These are phyloP conservation scores for Eucalyptus fibrosa DNA, from an alignment of 345 rosid genomes.

Conservation along the genomic window DNA sequence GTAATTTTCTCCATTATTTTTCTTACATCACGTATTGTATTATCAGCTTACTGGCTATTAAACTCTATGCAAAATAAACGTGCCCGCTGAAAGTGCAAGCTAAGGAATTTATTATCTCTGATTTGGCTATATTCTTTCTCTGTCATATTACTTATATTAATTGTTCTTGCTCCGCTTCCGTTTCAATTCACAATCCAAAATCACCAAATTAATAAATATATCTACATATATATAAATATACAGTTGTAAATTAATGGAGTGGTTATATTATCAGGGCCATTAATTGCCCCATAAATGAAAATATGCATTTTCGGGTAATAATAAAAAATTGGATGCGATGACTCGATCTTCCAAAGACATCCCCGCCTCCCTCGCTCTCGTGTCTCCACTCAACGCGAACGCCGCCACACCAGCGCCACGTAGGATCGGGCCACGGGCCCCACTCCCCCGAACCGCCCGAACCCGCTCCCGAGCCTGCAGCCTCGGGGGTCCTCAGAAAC, in stretches of 20 bases:
- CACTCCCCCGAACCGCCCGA: not conserved
- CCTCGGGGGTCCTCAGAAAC: conserved; percentile 45
- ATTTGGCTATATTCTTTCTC: not conserved
- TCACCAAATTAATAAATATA: not conserved
- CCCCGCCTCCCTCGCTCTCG: not conserved
- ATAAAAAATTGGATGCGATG: not conserved
- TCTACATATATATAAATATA: no score
- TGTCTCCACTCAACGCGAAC: not conserved
- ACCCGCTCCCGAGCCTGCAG: conserved; percentile 26
- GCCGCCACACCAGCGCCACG: conserved; percentile 6
- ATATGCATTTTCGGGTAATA: not conserved
- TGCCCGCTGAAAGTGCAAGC: not conserved
- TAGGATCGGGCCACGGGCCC: conserved; percentile 2
- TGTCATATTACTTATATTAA: not conserved
- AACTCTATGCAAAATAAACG: not conserved
- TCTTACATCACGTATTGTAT: not conserved
- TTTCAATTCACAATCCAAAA: not conserved
- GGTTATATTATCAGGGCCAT: not conserved
- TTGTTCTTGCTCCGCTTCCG: not conserved
- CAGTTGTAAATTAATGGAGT: not conserved
- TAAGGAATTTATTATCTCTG: not conserved
- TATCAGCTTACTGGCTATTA: not conserved
- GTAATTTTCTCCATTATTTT: no score
- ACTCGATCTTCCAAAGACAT: not conserved
- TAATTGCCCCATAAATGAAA: not conserved